Percentiles rank a stretch among this genome's conserved stretches.
These are phyloP conservation scores for Acanthamoeba polyphaga DNA, from an alignment of 208 protist species.

Conservation along the genomic window DNA sequence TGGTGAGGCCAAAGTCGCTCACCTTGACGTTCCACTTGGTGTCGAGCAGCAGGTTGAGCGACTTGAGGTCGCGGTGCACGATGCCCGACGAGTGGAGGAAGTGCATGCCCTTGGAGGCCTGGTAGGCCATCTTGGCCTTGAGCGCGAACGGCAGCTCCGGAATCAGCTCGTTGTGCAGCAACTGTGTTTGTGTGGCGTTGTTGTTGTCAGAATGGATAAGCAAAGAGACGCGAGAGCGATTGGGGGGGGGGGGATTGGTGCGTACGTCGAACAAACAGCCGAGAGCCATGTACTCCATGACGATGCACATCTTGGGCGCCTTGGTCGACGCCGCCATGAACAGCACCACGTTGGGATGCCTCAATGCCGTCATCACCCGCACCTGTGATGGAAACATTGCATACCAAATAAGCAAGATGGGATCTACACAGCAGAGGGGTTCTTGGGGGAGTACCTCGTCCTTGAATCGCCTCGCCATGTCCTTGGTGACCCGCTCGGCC, in stretches of 20 bases:
- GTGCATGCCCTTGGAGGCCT: conserved; percentile 55
- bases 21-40: neutral
- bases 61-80: neutral
- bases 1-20: conserved; percentile 4
- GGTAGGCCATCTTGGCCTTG: conserved; percentile 21
- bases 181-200: too few relatives aligned
- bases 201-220: too few relatives aligned
- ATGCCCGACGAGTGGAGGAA: neutral
- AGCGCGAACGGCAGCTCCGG: neutral
- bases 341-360: conserved; percentile 82
- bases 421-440: too few relatives aligned
- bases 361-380: conserved; percentile 75
- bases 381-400: neutral
- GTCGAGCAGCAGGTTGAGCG: neutral
- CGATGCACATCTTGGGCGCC: conserved; percentile 30
- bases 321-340: conserved; percentile 81
- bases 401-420: too few relatives aligned
- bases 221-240: too few relatives aligned
- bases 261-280: neutral
- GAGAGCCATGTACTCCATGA: conserved; percentile 26
- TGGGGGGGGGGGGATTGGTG: neutral
- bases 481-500: neutral
- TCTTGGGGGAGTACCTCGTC: neutral
- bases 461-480: neutral
- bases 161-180: neutral